Evolutionary conservation across 2,329 filamentous ascomycete genomes (phyloP), one percentile per base, ranked within the genome.

Genomic region (Xylaria sp.): DNA sequence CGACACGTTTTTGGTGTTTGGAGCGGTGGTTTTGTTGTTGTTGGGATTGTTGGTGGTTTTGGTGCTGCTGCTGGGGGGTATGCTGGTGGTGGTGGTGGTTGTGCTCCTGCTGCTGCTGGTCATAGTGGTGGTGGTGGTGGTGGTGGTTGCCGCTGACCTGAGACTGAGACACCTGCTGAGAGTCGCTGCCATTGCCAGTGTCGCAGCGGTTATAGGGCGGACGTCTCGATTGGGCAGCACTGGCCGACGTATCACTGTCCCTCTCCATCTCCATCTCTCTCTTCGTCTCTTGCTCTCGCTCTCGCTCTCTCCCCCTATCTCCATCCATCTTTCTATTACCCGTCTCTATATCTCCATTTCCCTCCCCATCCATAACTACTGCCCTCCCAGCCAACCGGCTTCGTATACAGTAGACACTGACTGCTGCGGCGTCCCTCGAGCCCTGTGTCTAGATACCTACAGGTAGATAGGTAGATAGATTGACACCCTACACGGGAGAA

Each of bases 201-300:
- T 81, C 74, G 69, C 76, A 78, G 66, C 78, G 79, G 70, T 73
- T 73, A 68, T 77, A 78, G 63, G 80, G 72, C 75, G 84, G 82
- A 29, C 83, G 83, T 81, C 86, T 87, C 87, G 85, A 87, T 87
- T 87, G 85, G 85, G 81, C 79, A 77, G 79, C 78, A 72, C 81
- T 78, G 73, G 82, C 81, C 79, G 82, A 79, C 80, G 82, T 84
- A 78, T 85, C 82, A 74, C 76, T 77, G 74, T 86, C 83, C 71
- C 76, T 76, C 72, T 87, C 84, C 71, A 70, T 74, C 67, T 71
- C 68, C 70, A 67, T 73, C 50, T 63, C 63, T 40, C 12, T 53
- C 8, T 62, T 58, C 57, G 51, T 27, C 35, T 29, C 47, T 42
- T 16, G 35, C 37, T 48, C 35, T 48, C 12, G 23, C 59, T 37